A percentile compares a stretch with the other conserved stretches of the same genome.
Evolutionary conservation across 2,329 filamentous ascomycete genomes (phyloP).

Genomic region (Phoma sp.): DNA sequence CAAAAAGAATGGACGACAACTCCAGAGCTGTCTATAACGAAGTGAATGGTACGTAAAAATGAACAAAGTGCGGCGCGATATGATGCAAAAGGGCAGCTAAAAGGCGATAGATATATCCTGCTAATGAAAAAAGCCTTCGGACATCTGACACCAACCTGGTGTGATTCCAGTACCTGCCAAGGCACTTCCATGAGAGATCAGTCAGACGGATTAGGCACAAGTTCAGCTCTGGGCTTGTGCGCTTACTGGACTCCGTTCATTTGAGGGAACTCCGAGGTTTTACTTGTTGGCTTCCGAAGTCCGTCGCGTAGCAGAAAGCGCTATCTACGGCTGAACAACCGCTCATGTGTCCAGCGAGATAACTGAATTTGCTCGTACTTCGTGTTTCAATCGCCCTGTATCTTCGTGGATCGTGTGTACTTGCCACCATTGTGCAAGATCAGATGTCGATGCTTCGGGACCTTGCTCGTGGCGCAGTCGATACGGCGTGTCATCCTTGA

Average conservation of each 20-base stretch:
- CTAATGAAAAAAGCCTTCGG: background rate
- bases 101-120: conserved; percentile 1
- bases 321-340: background rate
- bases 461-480: background rate
- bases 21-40: conserved; percentile 8
- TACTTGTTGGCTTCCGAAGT: background rate
- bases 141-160: background rate
- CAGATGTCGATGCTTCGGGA: background rate
- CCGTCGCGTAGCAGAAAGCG: background rate
- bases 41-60: background rate
- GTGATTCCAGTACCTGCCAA: conserved; percentile 8
- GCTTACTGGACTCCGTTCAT: background rate
- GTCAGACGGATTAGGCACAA: conserved; percentile 2
- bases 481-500: background rate
- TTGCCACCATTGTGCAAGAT: too few species aligned
- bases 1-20: conserved; percentile 12
- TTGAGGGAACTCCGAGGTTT: background rate
- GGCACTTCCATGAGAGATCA: background rate
- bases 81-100: background rate
- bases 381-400: too few species aligned
- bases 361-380: too few species aligned
- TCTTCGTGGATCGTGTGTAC: too few species aligned
- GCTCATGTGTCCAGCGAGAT: too few species aligned
- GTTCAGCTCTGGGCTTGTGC: background rate
- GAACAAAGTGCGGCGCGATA: background rate